These are phyloP conservation scores for Paracoccidioides lutzii DNA, from an alignment of 2,329 filamentous ascomycete species.

Conservation along the genomic window DNA sequence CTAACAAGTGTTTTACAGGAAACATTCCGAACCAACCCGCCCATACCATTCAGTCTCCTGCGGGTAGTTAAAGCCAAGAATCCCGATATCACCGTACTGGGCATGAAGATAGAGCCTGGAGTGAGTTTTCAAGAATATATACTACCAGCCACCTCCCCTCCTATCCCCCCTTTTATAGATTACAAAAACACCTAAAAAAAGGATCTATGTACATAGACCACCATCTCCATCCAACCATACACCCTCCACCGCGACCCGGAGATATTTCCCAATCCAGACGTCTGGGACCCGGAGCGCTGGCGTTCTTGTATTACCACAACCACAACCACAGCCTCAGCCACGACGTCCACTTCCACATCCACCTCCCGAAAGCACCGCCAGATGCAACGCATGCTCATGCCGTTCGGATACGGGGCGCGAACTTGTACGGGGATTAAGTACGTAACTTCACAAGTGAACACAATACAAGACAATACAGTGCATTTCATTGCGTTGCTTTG, in stretches of 20 bases:
- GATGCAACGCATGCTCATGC: conserved; percentile 41
- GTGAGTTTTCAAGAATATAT: conserved; percentile 3
- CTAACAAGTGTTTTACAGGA: conserved; percentile 34
- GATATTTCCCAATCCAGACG: conserved; percentile 39
- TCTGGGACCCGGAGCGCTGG: conserved; percentile 44
- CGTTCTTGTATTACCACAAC: too few relatives aligned
- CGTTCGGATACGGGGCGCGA: conserved; percentile 44
- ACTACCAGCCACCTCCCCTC: not conserved
- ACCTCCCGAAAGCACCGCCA: conserved; percentile 37
- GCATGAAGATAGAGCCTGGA: conserved; percentile 9
- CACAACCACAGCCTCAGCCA: too few relatives aligned
- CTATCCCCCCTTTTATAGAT: not conserved
- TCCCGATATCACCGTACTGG: conserved; percentile 8
- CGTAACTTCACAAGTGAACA: not conserved
- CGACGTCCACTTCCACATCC: conserved; percentile 9
- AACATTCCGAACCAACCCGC: conserved; percentile 30
- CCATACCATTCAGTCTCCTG: conserved; percentile 29
- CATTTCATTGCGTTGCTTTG: too few relatives aligned
- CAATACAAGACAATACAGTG: not conserved
- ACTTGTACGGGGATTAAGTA: conserved; percentile 18
- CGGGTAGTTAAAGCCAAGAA: conserved; percentile 18
- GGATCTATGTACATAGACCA: conserved; percentile 4
- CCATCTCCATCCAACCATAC: conserved; percentile 9
- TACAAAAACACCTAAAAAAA: not conserved
- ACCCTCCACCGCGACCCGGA: conserved; percentile 40